These are phyloP conservation scores for Solanum tarijense DNA, from an alignment of 257 asterid genomes.

Conservation along the genomic window DNA sequence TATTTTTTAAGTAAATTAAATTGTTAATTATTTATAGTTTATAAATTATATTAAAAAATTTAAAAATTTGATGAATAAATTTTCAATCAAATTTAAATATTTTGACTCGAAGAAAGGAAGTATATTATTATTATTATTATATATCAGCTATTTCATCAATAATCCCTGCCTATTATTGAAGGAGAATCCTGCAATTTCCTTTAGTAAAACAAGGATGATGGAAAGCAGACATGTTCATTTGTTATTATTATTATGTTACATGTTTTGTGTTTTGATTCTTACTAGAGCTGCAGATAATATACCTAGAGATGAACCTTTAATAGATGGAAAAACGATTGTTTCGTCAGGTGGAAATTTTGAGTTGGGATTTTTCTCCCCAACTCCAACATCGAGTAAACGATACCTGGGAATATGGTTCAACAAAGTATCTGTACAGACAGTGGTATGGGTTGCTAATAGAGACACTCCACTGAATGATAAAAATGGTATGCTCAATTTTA, in stretches of 20 bases:
- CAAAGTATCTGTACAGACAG: neutral
- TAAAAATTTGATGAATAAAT: too few relatives aligned
- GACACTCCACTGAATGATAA: neutral
- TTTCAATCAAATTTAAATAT: too few relatives aligned
- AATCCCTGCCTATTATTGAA: too few relatives aligned
- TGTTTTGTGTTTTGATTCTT: neutral
- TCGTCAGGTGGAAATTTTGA: slow-evolving; percentile 20
- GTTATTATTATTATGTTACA: neutral
- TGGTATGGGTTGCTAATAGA: neutral
- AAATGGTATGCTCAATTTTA: neutral
- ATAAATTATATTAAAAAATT: too few relatives aligned
- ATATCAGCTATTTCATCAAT: neutral
- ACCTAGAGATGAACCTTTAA: neutral
- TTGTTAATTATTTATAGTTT: too few relatives aligned
- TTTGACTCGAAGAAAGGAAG: too few relatives aligned
- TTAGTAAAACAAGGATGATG: neutral
- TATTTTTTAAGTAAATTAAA: too few relatives aligned
- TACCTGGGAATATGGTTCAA: slow-evolving; percentile 33
- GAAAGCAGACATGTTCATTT: neutral
- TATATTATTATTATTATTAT: too few relatives aligned
- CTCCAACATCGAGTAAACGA: neutral
- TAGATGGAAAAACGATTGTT: slow-evolving; percentile 17
- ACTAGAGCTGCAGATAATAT: slow-evolving; percentile 8
- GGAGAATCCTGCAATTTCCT: neutral
- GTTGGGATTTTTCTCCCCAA: slow-evolving; percentile 24